A percentile compares a stretch with the other conserved stretches of the same genome.
Conservation (phyloP, 139 green algal genomes). For the Edaphochlamys debaryana region DNA sequence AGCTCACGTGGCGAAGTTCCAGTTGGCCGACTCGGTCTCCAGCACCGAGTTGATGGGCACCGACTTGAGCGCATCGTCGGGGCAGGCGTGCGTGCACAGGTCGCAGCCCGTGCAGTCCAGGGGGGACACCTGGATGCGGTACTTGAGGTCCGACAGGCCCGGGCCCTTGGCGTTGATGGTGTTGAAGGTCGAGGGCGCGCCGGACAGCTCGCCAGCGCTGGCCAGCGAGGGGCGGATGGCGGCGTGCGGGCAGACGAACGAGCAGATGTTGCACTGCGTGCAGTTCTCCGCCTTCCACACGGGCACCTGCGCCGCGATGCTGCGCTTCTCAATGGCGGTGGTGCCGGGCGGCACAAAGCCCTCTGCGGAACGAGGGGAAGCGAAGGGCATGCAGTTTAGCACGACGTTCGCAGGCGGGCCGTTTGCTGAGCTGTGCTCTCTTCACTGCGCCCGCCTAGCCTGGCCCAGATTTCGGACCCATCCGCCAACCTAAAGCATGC, state of each 20-base stretch:
- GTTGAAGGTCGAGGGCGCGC: slow-evolving; percentile 50
- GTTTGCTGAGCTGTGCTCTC: too few species aligned
- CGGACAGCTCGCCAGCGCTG: slow-evolving; percentile 44
- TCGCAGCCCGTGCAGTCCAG: slow-evolving; percentile 74
- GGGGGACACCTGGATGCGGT: slow-evolving; percentile 72
- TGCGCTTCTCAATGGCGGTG: slow-evolving; percentile 61
- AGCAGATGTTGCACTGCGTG: slow-evolving; percentile 76
- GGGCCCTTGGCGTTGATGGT: slow-evolving; percentile 49
- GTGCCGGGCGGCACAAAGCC: slow-evolving; percentile 65
- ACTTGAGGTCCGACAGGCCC: slow-evolving; percentile 55
- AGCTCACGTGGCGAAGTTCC: slow-evolving; percentile 55
- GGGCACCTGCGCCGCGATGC: slow-evolving; percentile 60
- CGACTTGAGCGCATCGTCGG: slow-evolving; percentile 58
- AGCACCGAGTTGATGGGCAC: slow-evolving; percentile 51
- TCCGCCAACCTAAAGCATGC: too few species aligned
- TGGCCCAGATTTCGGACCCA: too few species aligned
- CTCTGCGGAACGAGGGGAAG: background rate
- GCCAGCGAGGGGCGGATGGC: slow-evolving; percentile 66
- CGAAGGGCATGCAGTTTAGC: background rate
- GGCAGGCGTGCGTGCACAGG: slow-evolving; percentile 69
- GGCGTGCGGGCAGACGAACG: slow-evolving; percentile 75
- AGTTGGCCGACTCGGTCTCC: slow-evolving; percentile 52
- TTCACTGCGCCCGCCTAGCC: too few species aligned
- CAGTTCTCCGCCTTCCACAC: slow-evolving; percentile 60
- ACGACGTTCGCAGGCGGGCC: too few species aligned